Conservation (phyloP, 768 basidiomycete genomes). For the Terana coerulea region DNA sequence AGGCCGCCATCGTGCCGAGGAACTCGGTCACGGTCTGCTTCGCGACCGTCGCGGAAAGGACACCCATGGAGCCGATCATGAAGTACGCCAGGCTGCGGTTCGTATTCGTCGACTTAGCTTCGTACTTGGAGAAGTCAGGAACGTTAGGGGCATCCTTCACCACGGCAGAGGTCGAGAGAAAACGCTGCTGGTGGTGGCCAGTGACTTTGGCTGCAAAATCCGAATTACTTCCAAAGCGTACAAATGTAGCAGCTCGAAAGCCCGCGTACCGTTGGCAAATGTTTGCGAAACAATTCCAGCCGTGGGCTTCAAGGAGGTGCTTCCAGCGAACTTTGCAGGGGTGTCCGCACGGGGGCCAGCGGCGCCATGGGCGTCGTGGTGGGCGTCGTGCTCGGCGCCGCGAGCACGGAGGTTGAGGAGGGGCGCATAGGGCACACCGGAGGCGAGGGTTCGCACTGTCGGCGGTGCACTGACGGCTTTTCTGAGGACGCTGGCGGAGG, state of each 20-base stretch:
- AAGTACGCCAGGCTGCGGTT: constrained; percentile 85
- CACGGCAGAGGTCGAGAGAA: constrained; percentile 73
- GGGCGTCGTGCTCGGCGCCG: constrained; percentile 51
- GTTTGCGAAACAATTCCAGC: constrained; percentile 64
- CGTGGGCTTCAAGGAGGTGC: constrained; percentile 30
- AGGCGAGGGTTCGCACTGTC: constrained; percentile 73
- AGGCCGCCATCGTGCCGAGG: constrained; percentile 93
- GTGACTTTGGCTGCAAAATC: constrained; percentile 46
- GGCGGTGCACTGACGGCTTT: constrained; percentile 80
- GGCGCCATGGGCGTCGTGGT: constrained; percentile 47
- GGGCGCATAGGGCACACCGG: constrained; percentile 75
- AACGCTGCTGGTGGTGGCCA: constrained; percentile 57
- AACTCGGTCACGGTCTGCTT: constrained; percentile 94
- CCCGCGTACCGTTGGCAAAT: constrained; percentile 52
- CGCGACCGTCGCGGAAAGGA: constrained; percentile 90
- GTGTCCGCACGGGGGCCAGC: constrained; percentile 55
- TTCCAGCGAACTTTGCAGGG: constrained; percentile 61
- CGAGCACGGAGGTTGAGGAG: constrained; percentile 70
- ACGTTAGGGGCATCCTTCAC: constrained; percentile 73
- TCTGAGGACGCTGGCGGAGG: constrained; percentile 70
- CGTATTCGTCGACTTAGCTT: constrained; percentile 54
- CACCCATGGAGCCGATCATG: constrained; percentile 88
- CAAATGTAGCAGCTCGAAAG: neutral
- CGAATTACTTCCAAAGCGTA: constrained; percentile 12
- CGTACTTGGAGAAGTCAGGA: constrained; percentile 86